Conservation (phyloP, 371 early-diverging fungal species). For the Syncephalis fuscata region DNA sequence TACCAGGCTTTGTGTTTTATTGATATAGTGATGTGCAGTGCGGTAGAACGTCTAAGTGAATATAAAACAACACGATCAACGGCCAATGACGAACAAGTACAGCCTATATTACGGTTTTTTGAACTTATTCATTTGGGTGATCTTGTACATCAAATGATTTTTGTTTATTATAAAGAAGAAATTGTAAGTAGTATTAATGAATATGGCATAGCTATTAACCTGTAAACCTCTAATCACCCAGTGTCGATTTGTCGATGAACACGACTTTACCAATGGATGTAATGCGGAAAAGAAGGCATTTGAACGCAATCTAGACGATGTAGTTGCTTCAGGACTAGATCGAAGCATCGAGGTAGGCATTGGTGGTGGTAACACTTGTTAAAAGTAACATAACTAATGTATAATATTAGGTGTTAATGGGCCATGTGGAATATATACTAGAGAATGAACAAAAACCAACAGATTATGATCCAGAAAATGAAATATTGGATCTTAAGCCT, state of each 20-base stretch:
- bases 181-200: slow-evolving; percentile 22
- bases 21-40: slow-evolving; percentile 14
- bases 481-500: slow-evolving; percentile 34
- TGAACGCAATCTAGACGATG: slow-evolving; percentile 66
- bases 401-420: slow-evolving; percentile 32
- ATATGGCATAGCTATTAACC: background rate
- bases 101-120: slow-evolving; percentile 57
- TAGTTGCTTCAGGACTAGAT: slow-evolving; percentile 80
- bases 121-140: slow-evolving; percentile 80
- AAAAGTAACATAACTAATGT: background rate
- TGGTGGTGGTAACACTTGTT: background rate
- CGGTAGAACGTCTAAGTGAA: slow-evolving; percentile 30
- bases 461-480: slow-evolving; percentile 48
- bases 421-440: slow-evolving; percentile 61
- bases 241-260: slow-evolving; percentile 54
- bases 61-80: slow-evolving; percentile 23
- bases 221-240: slow-evolving; percentile 2
- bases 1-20: background rate
- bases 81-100: slow-evolving; percentile 16
- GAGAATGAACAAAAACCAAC: slow-evolving; percentile 30
- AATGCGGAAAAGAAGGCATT: slow-evolving; percentile 71
- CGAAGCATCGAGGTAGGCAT: slow-evolving; percentile 48
- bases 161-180: slow-evolving; percentile 69
- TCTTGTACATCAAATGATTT: slow-evolving; percentile 71
- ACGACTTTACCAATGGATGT: slow-evolving; percentile 66